phyloP scores from a whole-genome alignment of 352 stramenopile genomes.

The Phytophthora pinifolia region DNA sequence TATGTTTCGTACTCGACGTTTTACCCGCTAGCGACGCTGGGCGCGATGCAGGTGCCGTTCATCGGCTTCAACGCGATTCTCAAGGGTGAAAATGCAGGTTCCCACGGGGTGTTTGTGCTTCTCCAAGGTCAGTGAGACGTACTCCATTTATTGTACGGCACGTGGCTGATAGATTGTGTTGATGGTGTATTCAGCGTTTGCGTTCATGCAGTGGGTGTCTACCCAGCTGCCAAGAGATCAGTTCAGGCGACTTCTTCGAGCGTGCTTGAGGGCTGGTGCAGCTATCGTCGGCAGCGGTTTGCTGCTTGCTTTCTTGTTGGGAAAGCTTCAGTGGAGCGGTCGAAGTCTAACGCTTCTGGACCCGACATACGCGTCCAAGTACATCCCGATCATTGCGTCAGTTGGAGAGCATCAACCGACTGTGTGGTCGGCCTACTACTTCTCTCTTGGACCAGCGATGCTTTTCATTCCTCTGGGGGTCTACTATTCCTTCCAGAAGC shows the following conservation, averaged over 20 bases:
- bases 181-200: conserved; percentile 39
- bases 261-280: conserved; percentile 35
- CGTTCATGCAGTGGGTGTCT: conserved; percentile 56
- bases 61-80: conserved; percentile 96
- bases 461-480: conserved; percentile 89
- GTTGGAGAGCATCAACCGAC: conserved; percentile 95
- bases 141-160: neutral
- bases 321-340: conserved; percentile 90
- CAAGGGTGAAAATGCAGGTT: conserved; percentile 73
- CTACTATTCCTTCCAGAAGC: conserved; percentile 79
- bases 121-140: conserved; percentile 64
- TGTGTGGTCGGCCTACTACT: conserved; percentile 91
- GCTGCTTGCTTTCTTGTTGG: conserved; percentile 56
- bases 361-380: conserved; percentile 93
- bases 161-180: conserved; percentile 17
- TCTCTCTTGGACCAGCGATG: conserved; percentile 89
- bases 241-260: conserved; percentile 49
- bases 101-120: conserved; percentile 93
- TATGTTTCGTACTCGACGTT: conserved; percentile 98
- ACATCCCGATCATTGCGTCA: conserved; percentile 95
- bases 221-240: conserved; percentile 44
- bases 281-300: conserved; percentile 39
- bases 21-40: conserved; percentile 94
- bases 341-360: conserved; percentile 92
- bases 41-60: conserved; percentile 98